These are phyloP conservation scores for Pueraria montana DNA, from an alignment of 306 rosid species.

Conservation along the genomic window DNA sequence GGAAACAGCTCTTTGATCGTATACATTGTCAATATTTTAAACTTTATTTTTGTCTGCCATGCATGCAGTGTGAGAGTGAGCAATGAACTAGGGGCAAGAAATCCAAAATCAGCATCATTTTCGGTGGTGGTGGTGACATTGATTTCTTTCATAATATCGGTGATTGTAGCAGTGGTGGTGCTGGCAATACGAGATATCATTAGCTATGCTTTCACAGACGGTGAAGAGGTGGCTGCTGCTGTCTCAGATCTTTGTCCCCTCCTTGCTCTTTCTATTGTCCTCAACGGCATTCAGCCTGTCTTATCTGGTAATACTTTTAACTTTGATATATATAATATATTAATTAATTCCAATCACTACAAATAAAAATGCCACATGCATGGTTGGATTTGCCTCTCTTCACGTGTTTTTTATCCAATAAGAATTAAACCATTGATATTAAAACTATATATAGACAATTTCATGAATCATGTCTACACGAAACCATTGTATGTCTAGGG, in stretches of 20 bases:
- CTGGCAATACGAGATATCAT: constrained; percentile 64
- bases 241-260: constrained; percentile 87
- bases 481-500: background rate
- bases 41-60: background rate
- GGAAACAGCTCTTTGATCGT: too few species aligned
- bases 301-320: constrained; percentile 64
- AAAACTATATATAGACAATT: background rate
- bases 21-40: background rate
- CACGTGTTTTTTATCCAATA: too few species aligned
- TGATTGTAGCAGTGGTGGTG: constrained; percentile 57
- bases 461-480: too few species aligned
- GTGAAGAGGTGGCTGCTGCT: constrained; percentile 79
- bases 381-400: too few species aligned
- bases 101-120: constrained; percentile 83
- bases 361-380: background rate
- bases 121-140: constrained; percentile 69
- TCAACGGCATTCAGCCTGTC: constrained; percentile 88
- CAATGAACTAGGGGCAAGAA: constrained; percentile 83
- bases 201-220: constrained; percentile 77
- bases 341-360: background rate
- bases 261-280: constrained; percentile 70
- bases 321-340: background rate
- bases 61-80: constrained; percentile 85
- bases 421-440: too few species aligned
- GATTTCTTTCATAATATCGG: constrained; percentile 67